Percentiles rank a stretch among this genome's conserved stretches.
These are phyloP conservation scores for Craterostigma plantagineum DNA, from an alignment of 257 asterid genomes.

Conservation along the genomic window DNA sequence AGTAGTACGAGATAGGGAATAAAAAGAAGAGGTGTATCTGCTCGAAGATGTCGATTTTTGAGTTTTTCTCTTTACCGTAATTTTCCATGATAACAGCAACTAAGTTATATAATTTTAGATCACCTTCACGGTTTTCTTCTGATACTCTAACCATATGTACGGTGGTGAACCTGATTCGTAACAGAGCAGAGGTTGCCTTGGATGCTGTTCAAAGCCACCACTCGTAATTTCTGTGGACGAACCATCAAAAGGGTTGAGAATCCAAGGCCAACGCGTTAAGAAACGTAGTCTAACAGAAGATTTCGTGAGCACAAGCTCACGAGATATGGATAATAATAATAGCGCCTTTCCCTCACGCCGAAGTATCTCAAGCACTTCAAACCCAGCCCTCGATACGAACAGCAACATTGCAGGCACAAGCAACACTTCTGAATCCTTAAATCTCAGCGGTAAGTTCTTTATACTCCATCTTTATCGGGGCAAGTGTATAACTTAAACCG, in stretches of 20 bases:
- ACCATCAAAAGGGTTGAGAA: slow-evolving; percentile 56
- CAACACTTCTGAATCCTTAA: slow-evolving; percentile 51
- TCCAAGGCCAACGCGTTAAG: slow-evolving; percentile 48
- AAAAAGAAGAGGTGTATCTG: no score
- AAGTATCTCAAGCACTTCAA: slow-evolving; percentile 69
- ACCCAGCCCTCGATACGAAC: slow-evolving; percentile 42
- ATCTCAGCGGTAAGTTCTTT: slow-evolving; percentile 58
- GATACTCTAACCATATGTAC: slow-evolving; percentile 40
- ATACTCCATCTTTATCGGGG: background rate
- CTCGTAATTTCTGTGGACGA: slow-evolving; percentile 61
- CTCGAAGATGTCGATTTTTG: no score
- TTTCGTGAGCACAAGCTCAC: slow-evolving; percentile 73
- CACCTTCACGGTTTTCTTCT: background rate
- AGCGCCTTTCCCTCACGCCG: slow-evolving; percentile 71
- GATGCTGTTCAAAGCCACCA: slow-evolving; percentile 71
- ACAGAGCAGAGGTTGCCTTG: slow-evolving; percentile 99
- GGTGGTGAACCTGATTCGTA: slow-evolving; percentile 66
- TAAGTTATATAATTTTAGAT: background rate
- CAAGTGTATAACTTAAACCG: no score
- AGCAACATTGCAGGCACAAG: slow-evolving; percentile 43
- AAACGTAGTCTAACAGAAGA: slow-evolving; percentile 38
- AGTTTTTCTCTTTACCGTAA: no score
- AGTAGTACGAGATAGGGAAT: no score
- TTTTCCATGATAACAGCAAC: no score
- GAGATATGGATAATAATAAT: slow-evolving; percentile 60